These are phyloP conservation scores for Trypanosoma platydactyli DNA, from an alignment of 208 protist species.

Conservation along the genomic window DNA sequence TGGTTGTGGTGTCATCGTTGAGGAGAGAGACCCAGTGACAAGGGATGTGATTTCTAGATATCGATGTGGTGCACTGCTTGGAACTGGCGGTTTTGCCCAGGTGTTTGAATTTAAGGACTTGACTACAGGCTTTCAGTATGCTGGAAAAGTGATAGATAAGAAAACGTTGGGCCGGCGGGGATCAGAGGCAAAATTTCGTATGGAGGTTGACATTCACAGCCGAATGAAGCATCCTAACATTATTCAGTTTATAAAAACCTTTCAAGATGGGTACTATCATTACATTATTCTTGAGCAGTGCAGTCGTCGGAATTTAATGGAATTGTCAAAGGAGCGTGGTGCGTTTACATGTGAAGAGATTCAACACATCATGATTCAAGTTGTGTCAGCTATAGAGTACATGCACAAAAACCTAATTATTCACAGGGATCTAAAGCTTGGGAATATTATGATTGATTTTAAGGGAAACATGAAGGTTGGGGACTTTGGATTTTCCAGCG, in stretches of 20 bases:
- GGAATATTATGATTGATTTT: conserved; percentile 89
- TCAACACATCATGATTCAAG: conserved; percentile 84
- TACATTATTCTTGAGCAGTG: conserved; percentile 83
- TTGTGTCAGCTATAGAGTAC: conserved; percentile 83
- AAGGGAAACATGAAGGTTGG: conserved; percentile 85
- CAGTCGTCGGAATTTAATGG: conserved; percentile 48
- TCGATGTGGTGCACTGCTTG: conserved; percentile 53
- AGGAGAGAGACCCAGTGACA: conserved; percentile 38
- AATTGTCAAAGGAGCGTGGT: conserved; percentile 41
- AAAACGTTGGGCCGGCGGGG: conserved; percentile 28
- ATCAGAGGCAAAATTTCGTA: conserved; percentile 48
- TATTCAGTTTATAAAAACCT: conserved; percentile 49
- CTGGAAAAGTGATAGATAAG: conserved; percentile 74
- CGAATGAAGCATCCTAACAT: conserved; percentile 72
- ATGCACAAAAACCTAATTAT: conserved; percentile 68
- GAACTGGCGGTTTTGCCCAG: conserved; percentile 62
- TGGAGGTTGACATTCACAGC: conserved; percentile 69
- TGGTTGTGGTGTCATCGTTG: conserved; percentile 38
- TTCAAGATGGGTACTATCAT: conserved; percentile 62
- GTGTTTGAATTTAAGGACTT: conserved; percentile 61
- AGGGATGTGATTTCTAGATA: conserved; percentile 38
- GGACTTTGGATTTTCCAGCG: conserved; percentile 93
- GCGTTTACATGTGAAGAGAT: conserved; percentile 53
- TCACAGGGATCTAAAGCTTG: conserved; percentile 91
- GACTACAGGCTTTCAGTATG: conserved; percentile 35